These are phyloP conservation scores for Fusarium nisikadoi DNA, from an alignment of 2,329 filamentous ascomycete genomes.

Conservation along the genomic window DNA sequence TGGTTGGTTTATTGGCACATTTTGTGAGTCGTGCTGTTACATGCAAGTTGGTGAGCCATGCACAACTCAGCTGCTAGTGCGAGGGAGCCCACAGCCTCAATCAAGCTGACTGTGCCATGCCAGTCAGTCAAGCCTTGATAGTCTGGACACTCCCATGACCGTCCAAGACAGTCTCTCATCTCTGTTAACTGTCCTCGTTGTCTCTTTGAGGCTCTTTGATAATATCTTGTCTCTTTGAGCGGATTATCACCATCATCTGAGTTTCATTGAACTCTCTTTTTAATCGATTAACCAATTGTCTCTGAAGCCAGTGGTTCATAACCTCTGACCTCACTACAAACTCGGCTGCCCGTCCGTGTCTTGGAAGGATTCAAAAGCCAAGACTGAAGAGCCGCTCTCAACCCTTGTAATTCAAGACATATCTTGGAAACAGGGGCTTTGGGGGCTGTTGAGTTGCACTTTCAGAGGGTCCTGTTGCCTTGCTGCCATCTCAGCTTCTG, in stretches of 20 bases:
- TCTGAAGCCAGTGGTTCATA: background rate
- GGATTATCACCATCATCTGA: background rate
- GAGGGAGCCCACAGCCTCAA: conserved; percentile 20
- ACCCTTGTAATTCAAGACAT: background rate
- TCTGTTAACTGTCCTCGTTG: background rate
- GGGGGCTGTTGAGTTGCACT: conserved; percentile 10
- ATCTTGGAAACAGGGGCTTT: conserved; percentile 1
- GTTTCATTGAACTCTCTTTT: background rate
- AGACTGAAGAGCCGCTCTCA: background rate
- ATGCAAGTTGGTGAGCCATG: conserved; percentile 1
- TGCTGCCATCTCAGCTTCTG: conserved; percentile 7
- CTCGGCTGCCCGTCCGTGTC: background rate
- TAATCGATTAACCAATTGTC: background rate
- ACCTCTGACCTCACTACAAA: background rate
- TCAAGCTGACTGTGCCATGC: conserved; percentile 4
- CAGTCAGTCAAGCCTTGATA: conserved; percentile 10
- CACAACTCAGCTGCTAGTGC: conserved; percentile 7
- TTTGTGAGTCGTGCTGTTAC: background rate
- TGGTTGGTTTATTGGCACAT: conserved; percentile 2
- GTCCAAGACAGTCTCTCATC: background rate
- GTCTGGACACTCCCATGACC: background rate
- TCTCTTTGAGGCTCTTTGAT: background rate
- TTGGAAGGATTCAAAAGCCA: conserved; percentile 5
- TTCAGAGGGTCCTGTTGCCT: conserved; percentile 21
- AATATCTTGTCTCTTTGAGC: background rate